Evolutionary conservation across 2,329 filamentous ascomycete species (phyloP).

Genomic region (Colletotrichum tropicicola): DNA sequence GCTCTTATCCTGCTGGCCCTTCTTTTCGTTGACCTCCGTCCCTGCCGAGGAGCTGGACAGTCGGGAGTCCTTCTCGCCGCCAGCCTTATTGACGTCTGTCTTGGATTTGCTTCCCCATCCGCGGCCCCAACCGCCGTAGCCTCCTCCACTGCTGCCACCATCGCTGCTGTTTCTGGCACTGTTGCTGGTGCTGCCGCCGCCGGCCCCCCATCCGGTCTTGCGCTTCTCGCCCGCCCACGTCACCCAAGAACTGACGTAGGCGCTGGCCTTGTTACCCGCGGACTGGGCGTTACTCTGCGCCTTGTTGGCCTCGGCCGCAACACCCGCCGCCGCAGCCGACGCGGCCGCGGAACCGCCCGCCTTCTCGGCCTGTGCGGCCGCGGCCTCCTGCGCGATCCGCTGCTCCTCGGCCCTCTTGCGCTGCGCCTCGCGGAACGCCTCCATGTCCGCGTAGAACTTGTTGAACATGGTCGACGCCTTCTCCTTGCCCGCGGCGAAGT

Average conservation of each 20-base stretch:
- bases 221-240: slow-evolving; percentile 80
- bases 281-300: slow-evolving; percentile 56
- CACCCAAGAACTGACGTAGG: slow-evolving; percentile 76
- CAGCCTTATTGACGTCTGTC: slow-evolving; percentile 20
- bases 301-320: slow-evolving; percentile 48
- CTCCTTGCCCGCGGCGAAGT: slow-evolving; percentile 86
- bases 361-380: slow-evolving; percentile 31
- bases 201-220: slow-evolving; percentile 55
- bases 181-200: slow-evolving; percentile 11
- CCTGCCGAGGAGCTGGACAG: slow-evolving; percentile 14
- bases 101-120: slow-evolving; percentile 37
- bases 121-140: slow-evolving; percentile 44
- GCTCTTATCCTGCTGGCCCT: not conserved
- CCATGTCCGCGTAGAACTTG: slow-evolving; percentile 90
- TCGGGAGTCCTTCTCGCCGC: slow-evolving; percentile 35
- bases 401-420: slow-evolving; percentile 50
- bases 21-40: slow-evolving; percentile 7
- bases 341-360: slow-evolving; percentile 24
- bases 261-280: slow-evolving; percentile 64
- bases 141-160: not conserved
- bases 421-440: slow-evolving; percentile 63
- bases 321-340: slow-evolving; percentile 35
- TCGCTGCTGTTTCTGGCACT: slow-evolving; percentile 14
- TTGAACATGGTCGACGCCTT: slow-evolving; percentile 90
- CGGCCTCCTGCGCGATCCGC: slow-evolving; percentile 40